Base-by-base conservation (phyloP, 2,329 filamentous ascomycete species). In the Bipolaris zeicola region DNA sequence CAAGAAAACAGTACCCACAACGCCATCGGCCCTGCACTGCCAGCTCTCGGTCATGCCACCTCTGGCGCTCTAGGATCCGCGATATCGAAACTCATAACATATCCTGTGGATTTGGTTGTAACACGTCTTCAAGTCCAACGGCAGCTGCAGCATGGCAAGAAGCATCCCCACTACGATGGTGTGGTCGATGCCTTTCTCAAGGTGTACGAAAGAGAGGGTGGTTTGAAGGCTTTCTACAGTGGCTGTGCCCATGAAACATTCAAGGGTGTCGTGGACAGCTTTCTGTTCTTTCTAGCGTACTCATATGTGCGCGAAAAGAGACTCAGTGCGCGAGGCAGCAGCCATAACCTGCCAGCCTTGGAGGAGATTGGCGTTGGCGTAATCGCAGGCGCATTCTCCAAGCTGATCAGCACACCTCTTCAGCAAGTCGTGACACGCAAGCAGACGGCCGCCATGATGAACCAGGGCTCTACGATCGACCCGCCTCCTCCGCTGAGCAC, bases 211-310 rank as follows among this genome's bases (percentile, higher is more conserved):
- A 80, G 83, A 31, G 89, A 92, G 74, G 91, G 90, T n/a, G 87
- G 89, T 3, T 63, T 88, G 16, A 71, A 74, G 49, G 90, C 88
- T 1, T 87, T 96, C 63, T 96, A 82, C 61, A 79, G 75, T 22
- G 80, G 81, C 4, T 68, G 79, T 7, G 59, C 63, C 14, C 74
- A 76, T 7, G 80, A 82, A 64, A 76, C 79, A 1, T 63, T 74
- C 24, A 82, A 82, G 62, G 76, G 77, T 41, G 74, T 82, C 11
- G 74, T 86, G 28, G 91, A 95, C 78, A 90, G 89, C 54, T 94
- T 95, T 71, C 81, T 96, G 49, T 96, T 96, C 80, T 96, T 96
- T 78, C 82, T 94, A 16, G 88, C 90, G 56, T 96, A 96, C 77
- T 90, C 79, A 2, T 83, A 83, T 52, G 65, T 87, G 18, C 76